Evolutionary conservation across 2,329 filamentous ascomycete species (phyloP).

Genomic region (Hawksworthiomyces lignivorus): DNA sequence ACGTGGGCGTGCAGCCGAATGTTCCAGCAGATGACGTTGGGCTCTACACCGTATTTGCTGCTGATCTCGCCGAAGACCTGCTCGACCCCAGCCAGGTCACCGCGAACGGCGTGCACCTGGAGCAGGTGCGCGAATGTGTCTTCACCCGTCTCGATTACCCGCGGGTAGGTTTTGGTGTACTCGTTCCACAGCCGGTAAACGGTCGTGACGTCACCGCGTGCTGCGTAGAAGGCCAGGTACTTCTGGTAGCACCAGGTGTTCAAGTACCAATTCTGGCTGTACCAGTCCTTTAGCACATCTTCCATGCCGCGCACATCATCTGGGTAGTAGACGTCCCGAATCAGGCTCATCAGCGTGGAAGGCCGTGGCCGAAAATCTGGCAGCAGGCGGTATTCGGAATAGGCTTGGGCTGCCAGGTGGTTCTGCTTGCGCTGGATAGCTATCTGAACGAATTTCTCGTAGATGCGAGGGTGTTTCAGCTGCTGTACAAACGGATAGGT

Average conservation of each 20-base stretch:
- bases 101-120: slow-evolving; percentile 62
- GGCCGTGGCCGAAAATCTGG: slow-evolving; percentile 29
- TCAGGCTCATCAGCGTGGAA: slow-evolving; percentile 35
- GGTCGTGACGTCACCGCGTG: slow-evolving; percentile 36
- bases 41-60: slow-evolving; percentile 45
- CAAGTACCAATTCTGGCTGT: slow-evolving; percentile 30
- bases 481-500: slow-evolving; percentile 32
- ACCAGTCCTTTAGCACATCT: slow-evolving; percentile 42
- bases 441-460: slow-evolving; percentile 35
- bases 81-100: slow-evolving; percentile 52
- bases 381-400: slow-evolving; percentile 37
- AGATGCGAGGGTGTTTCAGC: slow-evolving; percentile 31
- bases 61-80: slow-evolving; percentile 56
- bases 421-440: slow-evolving; percentile 21
- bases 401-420: slow-evolving; percentile 33
- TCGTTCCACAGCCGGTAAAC: slow-evolving; percentile 39
- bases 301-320: slow-evolving; percentile 32
- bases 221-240: slow-evolving; percentile 42
- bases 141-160: slow-evolving; percentile 16
- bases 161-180: slow-evolving; percentile 28
- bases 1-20: slow-evolving; percentile 65
- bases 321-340: slow-evolving; percentile 32
- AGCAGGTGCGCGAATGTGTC: slow-evolving; percentile 51
- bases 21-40: slow-evolving; percentile 63
- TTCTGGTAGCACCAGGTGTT: slow-evolving; percentile 39